Evolutionary conservation across 805 yeast species (phyloP).

Genomic region (Suhomyces xylopsoci): DNA sequence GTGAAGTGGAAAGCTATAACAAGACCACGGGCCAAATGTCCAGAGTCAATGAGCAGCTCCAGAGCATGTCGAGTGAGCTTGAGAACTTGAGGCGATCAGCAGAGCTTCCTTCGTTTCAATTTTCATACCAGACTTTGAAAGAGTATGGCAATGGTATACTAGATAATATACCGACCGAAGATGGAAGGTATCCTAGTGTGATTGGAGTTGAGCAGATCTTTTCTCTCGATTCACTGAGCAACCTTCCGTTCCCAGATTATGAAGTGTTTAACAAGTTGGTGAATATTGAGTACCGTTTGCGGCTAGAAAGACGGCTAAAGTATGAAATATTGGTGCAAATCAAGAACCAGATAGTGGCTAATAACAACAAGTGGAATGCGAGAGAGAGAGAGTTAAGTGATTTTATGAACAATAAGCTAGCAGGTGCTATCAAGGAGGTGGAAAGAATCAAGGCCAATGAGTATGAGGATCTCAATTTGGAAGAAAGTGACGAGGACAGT

Average conservation of each 20-base stretch:
- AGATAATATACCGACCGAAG: conserved; percentile 10
- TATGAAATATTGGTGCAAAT: conserved; percentile 33
- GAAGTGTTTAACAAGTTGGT: conserved; percentile 27
- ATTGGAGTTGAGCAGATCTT: conserved; percentile 22
- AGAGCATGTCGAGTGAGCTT: conserved; percentile 18
- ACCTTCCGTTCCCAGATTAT: conserved; percentile 27
- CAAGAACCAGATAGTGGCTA: conserved; percentile 27
- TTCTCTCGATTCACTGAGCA: conserved; percentile 22
- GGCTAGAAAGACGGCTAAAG: conserved; percentile 31
- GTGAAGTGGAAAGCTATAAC: conserved; percentile 29
- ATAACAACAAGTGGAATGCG: conserved; percentile 34
- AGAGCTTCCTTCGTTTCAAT: conserved; percentile 8
- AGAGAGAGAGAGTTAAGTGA: conserved; percentile 29
- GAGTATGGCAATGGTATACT: conserved; percentile 23
- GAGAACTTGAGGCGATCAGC: conserved; percentile 18
- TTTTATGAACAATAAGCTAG: conserved; percentile 27
- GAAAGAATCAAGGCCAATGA: conserved; percentile 27
- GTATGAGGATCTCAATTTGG: conserved; percentile 21
- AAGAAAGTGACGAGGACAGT: conserved; percentile 4
- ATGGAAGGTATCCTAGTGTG: conserved; percentile 11
- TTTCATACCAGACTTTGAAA: conserved; percentile 28
- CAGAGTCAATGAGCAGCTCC: conserved; percentile 24
- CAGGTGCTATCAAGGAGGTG: conserved; percentile 24
- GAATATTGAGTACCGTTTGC: conserved; percentile 30
- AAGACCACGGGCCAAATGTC: conserved; percentile 26